Base-by-base conservation (phyloP, 371 early-diverging fungal genomes). In the Parasitella parasitica region DNA sequence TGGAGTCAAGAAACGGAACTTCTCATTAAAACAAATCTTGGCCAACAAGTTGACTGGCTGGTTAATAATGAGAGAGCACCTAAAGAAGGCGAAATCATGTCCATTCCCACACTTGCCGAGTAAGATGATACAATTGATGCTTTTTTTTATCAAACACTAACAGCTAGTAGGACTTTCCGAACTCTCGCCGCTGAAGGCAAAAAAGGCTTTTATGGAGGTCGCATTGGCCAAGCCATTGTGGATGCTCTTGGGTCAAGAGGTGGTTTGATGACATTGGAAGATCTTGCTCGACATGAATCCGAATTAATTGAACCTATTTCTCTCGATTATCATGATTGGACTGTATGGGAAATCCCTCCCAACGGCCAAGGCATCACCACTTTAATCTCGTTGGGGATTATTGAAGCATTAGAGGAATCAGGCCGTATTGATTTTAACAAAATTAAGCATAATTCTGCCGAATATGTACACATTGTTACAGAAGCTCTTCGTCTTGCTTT, bases 161-260 rank as follows among this genome's bases (percentile, higher is more conserved):
- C 6, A 15, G 20, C 36, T 11, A 32, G 28, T 57, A 84, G 86
- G 18, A 90, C 91, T 4, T 84, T 91, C 57, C 72, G 83, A 35
- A 36, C 64, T 16, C 64, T 94, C 16, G 92, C 86, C 1, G 59
- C 70, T 26, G 55, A 89, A 1, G 95, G 94, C 5, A 82, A 85
- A 58, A 70, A 69, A 9, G 91, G 86, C 1, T 96, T 96, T 70
- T 96, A 96, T 64, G 65, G 75, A 28, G 96, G 96, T n/a, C 73
- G 78, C 13, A 81, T 94, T 13, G 94, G 91, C 12, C 72, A 90
- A 32, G 74, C 83, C 0, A 91, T 97, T 36, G 82, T 95, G 2
- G 63, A 85, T n/a, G 70, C 83, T 7, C 64, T 92, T 13, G 66
- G 71, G 16, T 61, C 69, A 4, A 72, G 76, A 9, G 95, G 94